Base-by-base conservation (phyloP, 257 asterid species). In the Galeopsis tetrahit region DNA sequence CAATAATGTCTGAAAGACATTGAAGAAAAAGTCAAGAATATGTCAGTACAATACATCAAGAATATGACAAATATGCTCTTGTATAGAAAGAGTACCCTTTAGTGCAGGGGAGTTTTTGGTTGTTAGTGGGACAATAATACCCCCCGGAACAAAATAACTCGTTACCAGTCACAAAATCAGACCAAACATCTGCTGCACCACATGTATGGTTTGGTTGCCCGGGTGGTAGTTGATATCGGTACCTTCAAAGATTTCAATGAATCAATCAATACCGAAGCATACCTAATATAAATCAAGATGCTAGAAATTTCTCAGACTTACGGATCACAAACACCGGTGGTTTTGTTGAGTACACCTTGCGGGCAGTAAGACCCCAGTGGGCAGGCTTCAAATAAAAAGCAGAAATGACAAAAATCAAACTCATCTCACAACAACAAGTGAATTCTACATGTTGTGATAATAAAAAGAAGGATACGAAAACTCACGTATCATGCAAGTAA, bases 401-500 rank as follows among this genome's bases (percentile, higher is more conserved):
- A n/a, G n/a, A n/a, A 66, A 38, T 5, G 32, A 55, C n/a, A n/a
- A 34, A 49, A 49, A 4, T 49, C 6, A 15, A 14, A 36, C 9
- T 62, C 21, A 62, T 7, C 3, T 2, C 13, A 6, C 6, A 61
- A 31, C 6, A 8, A 51, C 2, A 21, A n/a, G n/a, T n/a, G n/a
- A n/a, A n/a, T n/a, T n/a, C 13, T 49, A 4, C 56, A 10, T 49
- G 57, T 2, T 49, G 15, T 49, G 5, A 10, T 49, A 49, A 49
- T 13, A 13, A n/a, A 51, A 15, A 21, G 34, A 21, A 21, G 10
- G 10, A 53, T n/a, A 34, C 42, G 39, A 36, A 71, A 68, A 81
- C 97, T 87, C 77, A 95, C 99, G 99, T 71, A 95, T 88, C 99
- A 95, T 95, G 96, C 99, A 95, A 46, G 98, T 92, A 65, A 95